These are phyloP conservation scores for Uronychia binucleata DNA, from an alignment of 73 alveolate species.

Conservation along the genomic window DNA sequence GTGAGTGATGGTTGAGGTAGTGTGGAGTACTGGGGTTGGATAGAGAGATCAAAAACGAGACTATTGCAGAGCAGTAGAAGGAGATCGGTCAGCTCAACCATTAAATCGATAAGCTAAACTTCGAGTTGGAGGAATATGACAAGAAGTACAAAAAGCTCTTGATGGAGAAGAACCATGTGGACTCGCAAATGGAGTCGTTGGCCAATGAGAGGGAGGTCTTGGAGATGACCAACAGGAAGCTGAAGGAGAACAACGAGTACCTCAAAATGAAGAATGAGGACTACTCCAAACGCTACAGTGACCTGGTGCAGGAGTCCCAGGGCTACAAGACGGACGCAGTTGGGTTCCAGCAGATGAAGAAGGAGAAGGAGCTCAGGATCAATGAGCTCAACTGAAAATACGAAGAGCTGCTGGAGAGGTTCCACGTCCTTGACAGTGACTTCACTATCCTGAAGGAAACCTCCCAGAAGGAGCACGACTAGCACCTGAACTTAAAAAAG, in stretches of 20 bases:
- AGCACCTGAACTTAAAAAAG: constrained; percentile 19
- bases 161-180: not conserved
- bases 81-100: not conserved
- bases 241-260: constrained; percentile 20
- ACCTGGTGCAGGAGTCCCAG: constrained; percentile 10
- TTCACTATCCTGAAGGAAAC: constrained; percentile 17
- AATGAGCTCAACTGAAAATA: constrained; percentile 15
- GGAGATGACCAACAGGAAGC: constrained; percentile 3
- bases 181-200: not conserved
- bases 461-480: constrained; percentile 19
- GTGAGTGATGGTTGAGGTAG: too few relatives aligned
- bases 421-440: constrained; percentile 24
- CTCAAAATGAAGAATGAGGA: not conserved
- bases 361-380: constrained; percentile 39
- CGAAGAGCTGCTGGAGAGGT: constrained; percentile 5
- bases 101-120: not conserved
- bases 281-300: not conserved
- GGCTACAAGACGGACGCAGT: constrained; percentile 28
- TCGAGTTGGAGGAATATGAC: not conserved
- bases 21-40: not conserved
- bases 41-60: not conserved
- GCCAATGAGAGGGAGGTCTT: not conserved
- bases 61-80: not conserved
- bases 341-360: constrained; percentile 33
- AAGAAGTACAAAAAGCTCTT: not conserved